A percentile compares a stretch with the other conserved stretches of the same genome.
Evolutionary conservation across 805 yeast genomes (phyloP).

Genomic region (Yamadazyma takamatsuzukensis): DNA sequence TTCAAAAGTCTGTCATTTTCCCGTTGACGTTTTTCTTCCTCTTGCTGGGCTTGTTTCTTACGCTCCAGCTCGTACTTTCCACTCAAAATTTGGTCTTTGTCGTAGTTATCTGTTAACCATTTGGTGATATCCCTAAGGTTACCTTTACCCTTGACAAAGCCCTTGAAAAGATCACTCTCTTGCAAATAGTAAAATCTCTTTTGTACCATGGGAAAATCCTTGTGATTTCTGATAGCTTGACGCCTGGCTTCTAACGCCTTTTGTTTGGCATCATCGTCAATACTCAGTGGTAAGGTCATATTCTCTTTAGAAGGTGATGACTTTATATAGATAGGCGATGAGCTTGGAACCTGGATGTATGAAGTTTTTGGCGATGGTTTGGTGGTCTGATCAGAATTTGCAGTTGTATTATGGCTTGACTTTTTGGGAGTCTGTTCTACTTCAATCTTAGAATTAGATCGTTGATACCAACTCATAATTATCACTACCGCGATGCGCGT

Average conservation of each 20-base stretch:
- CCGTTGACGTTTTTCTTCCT: conserved; percentile 5
- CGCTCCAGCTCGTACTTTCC: conserved; percentile 11
- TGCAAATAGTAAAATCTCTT: conserved; percentile 34
- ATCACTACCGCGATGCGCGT: not conserved
- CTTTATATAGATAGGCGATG: conserved; percentile 33
- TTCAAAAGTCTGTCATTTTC: conserved; percentile 5
- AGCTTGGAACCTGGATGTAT: conserved; percentile 38
- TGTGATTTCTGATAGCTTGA: conserved; percentile 35
- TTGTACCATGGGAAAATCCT: conserved; percentile 35
- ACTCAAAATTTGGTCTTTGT: conserved; percentile 21
- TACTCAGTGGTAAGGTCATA: conserved; percentile 10
- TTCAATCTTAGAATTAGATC: conserved; percentile 12
- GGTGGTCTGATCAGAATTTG: too few species aligned
- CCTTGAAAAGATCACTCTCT: conserved; percentile 40
- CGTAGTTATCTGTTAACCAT: conserved; percentile 35
- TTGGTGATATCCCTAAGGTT: conserved; percentile 36
- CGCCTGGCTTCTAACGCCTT: conserved; percentile 30
- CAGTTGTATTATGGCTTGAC: too few species aligned
- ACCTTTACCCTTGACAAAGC: conserved; percentile 41
- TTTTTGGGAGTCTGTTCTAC: conserved; percentile 18
- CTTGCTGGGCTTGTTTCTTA: conserved; percentile 12
- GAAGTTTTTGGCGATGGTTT: conserved; percentile 2
- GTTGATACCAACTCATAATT: conserved; percentile 13
- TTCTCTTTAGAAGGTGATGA: conserved; percentile 20
- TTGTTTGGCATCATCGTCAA: conserved; percentile 19